These are phyloP conservation scores for Sarocladium oryzae DNA, from an alignment of 2,329 filamentous ascomycete genomes.

Conservation along the genomic window DNA sequence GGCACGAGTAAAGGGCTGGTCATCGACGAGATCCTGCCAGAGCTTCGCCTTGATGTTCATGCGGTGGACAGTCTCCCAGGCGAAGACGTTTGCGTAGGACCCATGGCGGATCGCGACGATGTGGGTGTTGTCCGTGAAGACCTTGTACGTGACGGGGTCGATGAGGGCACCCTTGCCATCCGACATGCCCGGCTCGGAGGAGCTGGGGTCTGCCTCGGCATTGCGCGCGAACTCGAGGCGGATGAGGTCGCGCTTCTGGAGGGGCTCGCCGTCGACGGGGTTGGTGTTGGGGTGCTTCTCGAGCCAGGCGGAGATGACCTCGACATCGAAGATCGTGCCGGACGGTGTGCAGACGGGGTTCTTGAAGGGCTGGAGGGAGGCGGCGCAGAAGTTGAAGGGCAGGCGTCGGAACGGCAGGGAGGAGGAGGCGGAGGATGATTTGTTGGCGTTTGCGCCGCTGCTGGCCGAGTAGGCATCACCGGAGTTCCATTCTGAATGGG, in stretches of 20 bases:
- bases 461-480: slow-evolving; percentile 82
- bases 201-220: slow-evolving; percentile 49
- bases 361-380: slow-evolving; percentile 89
- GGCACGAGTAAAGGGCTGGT: slow-evolving; percentile 76
- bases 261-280: slow-evolving; percentile 72
- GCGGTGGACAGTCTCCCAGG: slow-evolving; percentile 89
- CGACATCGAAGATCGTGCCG: slow-evolving; percentile 90
- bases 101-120: slow-evolving; percentile 79
- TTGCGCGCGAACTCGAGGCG: slow-evolving; percentile 90
- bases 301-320: slow-evolving; percentile 90
- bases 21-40: slow-evolving; percentile 86
- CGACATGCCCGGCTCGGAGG: slow-evolving; percentile 38
- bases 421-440: slow-evolving; percentile 36
- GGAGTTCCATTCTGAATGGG: slow-evolving; percentile 95
- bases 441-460: slow-evolving; percentile 58
- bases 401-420: slow-evolving; percentile 71
- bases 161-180: slow-evolving; percentile 72
- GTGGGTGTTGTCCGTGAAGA: slow-evolving; percentile 96
- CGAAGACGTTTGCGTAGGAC: slow-evolving; percentile 88
- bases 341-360: slow-evolving; percentile 86
- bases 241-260: slow-evolving; percentile 78
- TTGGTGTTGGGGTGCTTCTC: slow-evolving; percentile 84
- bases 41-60: slow-evolving; percentile 97
- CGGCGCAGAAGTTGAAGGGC: slow-evolving; percentile 96
- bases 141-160: slow-evolving; percentile 95